Conservation (phyloP, 768 basidiomycete species). For the Tephrocybe rancida region DNA sequence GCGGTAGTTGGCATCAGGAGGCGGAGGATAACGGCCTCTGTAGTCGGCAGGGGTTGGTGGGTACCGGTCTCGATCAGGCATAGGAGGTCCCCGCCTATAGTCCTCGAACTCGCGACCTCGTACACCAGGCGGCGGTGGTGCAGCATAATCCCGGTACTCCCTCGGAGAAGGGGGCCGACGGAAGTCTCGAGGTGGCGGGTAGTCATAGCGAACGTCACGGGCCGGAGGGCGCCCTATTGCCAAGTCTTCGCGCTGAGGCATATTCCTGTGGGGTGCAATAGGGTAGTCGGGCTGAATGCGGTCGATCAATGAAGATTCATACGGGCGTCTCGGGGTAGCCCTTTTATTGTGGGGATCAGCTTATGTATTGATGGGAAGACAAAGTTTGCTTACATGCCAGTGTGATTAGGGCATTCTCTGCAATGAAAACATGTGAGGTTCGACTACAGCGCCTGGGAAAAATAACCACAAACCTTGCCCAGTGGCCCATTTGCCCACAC, state of each 20-base stretch:
- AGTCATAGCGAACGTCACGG: slow-evolving; percentile 65
- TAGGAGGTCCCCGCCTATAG: slow-evolving; percentile 51
- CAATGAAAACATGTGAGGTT: neutral
- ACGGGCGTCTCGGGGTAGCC: slow-evolving; percentile 41
- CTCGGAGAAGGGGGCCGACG: slow-evolving; percentile 65
- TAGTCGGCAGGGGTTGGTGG: slow-evolving; percentile 52
- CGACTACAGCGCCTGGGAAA: neutral
- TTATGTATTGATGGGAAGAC: neutral
- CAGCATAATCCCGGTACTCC: slow-evolving; percentile 68
- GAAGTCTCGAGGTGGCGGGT: slow-evolving; percentile 63
- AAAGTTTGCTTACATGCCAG: slow-evolving; percentile 47
- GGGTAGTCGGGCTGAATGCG: slow-evolving; percentile 63
- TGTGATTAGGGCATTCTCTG: slow-evolving; percentile 75
- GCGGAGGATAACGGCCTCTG: slow-evolving; percentile 60
- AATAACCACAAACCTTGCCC: slow-evolving; percentile 69
- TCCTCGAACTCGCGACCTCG: slow-evolving; percentile 75
- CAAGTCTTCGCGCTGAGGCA: slow-evolving; percentile 60
- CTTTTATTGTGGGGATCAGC: slow-evolving; percentile 12
- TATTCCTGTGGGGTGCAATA: slow-evolving; percentile 36
- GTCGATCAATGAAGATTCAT: slow-evolving; percentile 59
- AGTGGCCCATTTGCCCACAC: slow-evolving; percentile 84
- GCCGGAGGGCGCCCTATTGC: slow-evolving; percentile 43
- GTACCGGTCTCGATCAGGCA: slow-evolving; percentile 54
- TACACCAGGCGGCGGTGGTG: slow-evolving; percentile 43
- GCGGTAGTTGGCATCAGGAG: slow-evolving; percentile 54